phyloP scores from a whole-genome alignment of 805 yeast species.

The Zygoascus ofunaensis region DNA sequence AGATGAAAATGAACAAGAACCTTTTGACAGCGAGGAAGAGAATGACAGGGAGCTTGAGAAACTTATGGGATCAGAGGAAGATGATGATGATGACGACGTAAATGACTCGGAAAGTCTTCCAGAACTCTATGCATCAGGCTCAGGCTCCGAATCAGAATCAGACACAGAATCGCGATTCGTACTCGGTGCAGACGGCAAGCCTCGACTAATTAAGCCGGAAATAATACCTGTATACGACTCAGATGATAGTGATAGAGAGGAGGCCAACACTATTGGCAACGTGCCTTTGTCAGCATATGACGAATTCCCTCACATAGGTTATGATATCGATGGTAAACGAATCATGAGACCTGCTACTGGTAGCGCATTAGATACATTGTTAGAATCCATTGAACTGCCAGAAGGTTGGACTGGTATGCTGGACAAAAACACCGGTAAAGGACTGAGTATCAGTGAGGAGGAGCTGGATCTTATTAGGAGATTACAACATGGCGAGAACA shows the following conservation, averaged over 20 bases:
- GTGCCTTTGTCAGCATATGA: constrained; percentile 90
- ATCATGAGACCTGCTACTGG: constrained; percentile 99
- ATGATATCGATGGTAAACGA: constrained; percentile 93
- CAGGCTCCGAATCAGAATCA: constrained; percentile 27
- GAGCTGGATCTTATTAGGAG: constrained; percentile 83
- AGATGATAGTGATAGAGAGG: constrained; percentile 81
- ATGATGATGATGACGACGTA: constrained; percentile 19
- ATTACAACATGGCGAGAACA: constrained; percentile 74
- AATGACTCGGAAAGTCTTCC: constrained; percentile 41
- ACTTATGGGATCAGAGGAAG: constrained; percentile 16
- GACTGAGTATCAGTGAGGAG: constrained; percentile 73
- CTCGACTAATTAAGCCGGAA: constrained; percentile 75
- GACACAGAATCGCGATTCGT: constrained; percentile 29
- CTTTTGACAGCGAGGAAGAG: constrained; percentile 18
- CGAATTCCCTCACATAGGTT: constrained; percentile 95
- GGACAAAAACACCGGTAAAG: constrained; percentile 79
- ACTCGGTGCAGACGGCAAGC: constrained; percentile 57
- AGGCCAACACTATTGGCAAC: constrained; percentile 84
- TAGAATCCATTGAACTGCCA: constrained; percentile 88
- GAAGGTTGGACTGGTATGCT: constrained; percentile 98
- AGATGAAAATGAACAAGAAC: constrained; percentile 17
- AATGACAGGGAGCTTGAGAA: constrained; percentile 22
- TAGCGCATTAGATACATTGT: constrained; percentile 79
- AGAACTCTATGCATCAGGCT: constrained; percentile 56
- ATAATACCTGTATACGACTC: constrained; percentile 91